Evolutionary conservation across 2,329 filamentous ascomycete species (phyloP), one percentile per base, ranked within the genome.

Genomic region (Akanthomyces dipterigenus): DNA sequence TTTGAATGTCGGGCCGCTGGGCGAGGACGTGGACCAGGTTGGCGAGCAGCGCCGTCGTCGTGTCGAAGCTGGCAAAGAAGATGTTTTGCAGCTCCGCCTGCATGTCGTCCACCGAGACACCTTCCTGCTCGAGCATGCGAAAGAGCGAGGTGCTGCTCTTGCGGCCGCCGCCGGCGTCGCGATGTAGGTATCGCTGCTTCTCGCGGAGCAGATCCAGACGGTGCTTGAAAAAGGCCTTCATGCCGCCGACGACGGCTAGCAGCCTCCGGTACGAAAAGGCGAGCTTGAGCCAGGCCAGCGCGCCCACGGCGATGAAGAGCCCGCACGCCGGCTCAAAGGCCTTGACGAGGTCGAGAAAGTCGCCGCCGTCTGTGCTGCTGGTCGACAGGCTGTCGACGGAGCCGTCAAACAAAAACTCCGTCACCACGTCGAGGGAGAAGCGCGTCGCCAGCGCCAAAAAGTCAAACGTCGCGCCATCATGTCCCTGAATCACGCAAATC

Each of bases 1-100:
- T 18, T 8, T 62, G 60, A 5, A 62, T 45, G 20, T 62, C 53
- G 1, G 42, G 38, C 2, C 60, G 53, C 34, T 55, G 18, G 7
- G 60, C 43, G 8, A 57, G 16, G 20, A 57, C 53, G 11, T 57
- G 51, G 3, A 62, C 36, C 12, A 62, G 20, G 20, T 62, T 62
- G 60, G 51, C 45, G 6, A 62, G 45, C 18, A 62, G 46, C 3
- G 60, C 53, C 18, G 51, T 56, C 1, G 60, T 62, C 4, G 60
- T 62, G 28, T 62, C 53, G 43, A 62, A 62, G 53, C 60, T 62
- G 26, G 53, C 60, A 55, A 62, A 62, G 38, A 62, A 62, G 34
- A 57, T 62, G 53, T 57, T 62, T 57, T 62, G 60, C 36, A 62
- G 46, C 46, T 62, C 60, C 1, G 34, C 51, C 38, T 62, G 60